Base-by-base conservation (phyloP, 495 filamentous ascomycete species). In the Aspergillus cavernicola region DNA sequence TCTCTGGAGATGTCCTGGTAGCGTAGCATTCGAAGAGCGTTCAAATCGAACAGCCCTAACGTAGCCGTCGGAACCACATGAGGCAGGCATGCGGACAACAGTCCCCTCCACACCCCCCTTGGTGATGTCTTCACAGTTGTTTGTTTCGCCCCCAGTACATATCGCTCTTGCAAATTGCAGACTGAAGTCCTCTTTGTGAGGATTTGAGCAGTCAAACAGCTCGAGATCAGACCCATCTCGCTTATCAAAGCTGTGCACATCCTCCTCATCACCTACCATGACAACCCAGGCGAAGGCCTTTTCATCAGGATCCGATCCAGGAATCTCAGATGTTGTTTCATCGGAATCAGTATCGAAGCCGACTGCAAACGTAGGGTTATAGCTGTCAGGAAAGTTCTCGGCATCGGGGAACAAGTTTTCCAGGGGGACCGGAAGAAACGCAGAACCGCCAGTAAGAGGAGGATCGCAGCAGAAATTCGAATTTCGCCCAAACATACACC, bases 221-320 rank as follows among this genome's bases (percentile, higher is more conserved):
- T 50, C 46, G 1, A 50, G 19, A 16, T 50, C 11, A 2, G 46
- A 50, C 3, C 46, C 33, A 22, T 50, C 46, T 2, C 33, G 46
- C 12, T 50, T 50, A 10, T 37, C 12, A 28, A 50, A 50, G 16
- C 46, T 50, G 4, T 50, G 46, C 1, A 50, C 7, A 24, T 50
- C 46, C 20, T 50, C 46, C 1, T 38, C 46, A 3, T 50, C 33
- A 1, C 46, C 33, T 2, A 50, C 46, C 33, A 37, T 38, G 4
- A 50, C 32, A 2, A 50, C 22, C 46, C 46, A 50, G 1, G 20
- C 8, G 19, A 50, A 50, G 1, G 33, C 19, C 13, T 20, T 3
- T 8, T 50, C n/a, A 15, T 50, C 26, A 1, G 32, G 31, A 22
- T 50, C 33, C 7, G 3, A 20, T 2, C 43, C 43, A 12, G 18